phyloP scores from a whole-genome alignment of 208 protist species.

The Leishmania aethiopica region DNA sequence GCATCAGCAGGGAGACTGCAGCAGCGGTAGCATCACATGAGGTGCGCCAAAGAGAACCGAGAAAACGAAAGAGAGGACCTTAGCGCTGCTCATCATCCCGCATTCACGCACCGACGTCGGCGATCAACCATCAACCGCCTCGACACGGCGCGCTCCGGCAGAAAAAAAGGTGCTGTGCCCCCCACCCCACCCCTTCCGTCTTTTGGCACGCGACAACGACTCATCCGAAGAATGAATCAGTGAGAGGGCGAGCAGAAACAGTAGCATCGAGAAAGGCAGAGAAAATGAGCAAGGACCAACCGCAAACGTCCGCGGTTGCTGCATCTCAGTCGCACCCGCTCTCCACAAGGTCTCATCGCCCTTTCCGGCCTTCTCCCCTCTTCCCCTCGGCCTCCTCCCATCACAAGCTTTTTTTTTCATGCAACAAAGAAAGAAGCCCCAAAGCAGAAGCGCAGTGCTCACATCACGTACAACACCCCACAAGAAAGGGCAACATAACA shows the following conservation, averaged over 20 bases:
- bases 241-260: constrained; percentile 2
- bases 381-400: background rate
- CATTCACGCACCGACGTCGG: background rate
- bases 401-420: background rate
- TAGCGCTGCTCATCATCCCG: background rate
- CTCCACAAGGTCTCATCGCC: background rate
- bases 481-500: background rate
- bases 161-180: background rate
- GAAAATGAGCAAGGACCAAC: background rate
- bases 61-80: background rate
- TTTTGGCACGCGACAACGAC: background rate
- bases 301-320: background rate
- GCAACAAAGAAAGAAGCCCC: background rate
- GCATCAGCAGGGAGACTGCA: background rate
- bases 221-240: background rate
- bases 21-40: background rate
- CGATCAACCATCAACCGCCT: background rate
- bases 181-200: background rate
- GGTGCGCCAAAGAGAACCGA: background rate
- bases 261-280: background rate
- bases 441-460: background rate
- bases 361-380: background rate
- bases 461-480: background rate
- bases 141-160: background rate
- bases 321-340: background rate